phyloP scores from a whole-genome alignment of 1,139 yeast genomes.

The Scheffersomyces quercinus region DNA sequence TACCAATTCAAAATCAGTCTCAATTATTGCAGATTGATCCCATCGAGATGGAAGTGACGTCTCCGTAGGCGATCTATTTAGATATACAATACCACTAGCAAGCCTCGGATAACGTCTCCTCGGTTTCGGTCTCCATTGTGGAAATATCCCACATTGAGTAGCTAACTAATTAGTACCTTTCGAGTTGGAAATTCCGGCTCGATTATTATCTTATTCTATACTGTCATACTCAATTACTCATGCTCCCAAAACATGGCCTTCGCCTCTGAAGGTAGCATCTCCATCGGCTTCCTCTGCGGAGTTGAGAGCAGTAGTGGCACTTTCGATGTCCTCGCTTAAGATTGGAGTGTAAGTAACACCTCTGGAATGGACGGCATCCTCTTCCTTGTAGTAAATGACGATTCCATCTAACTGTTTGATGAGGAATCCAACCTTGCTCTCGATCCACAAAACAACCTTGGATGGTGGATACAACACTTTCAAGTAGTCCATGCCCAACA shows the following conservation, averaged over 20 bases:
- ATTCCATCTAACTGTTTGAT: constrained; percentile 56
- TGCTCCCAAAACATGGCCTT: constrained; percentile 34
- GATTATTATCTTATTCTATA: too few relatives aligned
- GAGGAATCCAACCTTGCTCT: constrained; percentile 47
- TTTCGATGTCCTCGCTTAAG: constrained; percentile 27
- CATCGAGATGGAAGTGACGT: too few relatives aligned
- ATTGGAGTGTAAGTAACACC: constrained; percentile 38
- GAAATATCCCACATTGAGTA: too few relatives aligned
- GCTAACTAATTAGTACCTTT: too few relatives aligned
- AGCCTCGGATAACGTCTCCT: too few relatives aligned
- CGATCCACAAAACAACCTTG: constrained; percentile 65
- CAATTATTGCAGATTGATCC: too few relatives aligned
- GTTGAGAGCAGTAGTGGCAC: constrained; percentile 7
- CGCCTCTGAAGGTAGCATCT: constrained; percentile 24
- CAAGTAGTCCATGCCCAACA: constrained; percentile 59
- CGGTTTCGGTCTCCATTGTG: too few relatives aligned
- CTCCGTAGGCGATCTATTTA: too few relatives aligned
- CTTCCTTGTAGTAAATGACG: constrained; percentile 58
- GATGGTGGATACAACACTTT: constrained; percentile 65
- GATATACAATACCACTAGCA: too few relatives aligned
- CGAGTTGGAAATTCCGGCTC: too few relatives aligned
- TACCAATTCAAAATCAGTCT: too few relatives aligned
- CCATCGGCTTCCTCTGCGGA: neutral
- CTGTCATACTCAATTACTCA: neutral
- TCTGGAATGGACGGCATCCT: constrained; percentile 49